Evolutionary conservation across 2,329 filamentous ascomycete species (phyloP).

Genomic region (Alternaria consortialis): DNA sequence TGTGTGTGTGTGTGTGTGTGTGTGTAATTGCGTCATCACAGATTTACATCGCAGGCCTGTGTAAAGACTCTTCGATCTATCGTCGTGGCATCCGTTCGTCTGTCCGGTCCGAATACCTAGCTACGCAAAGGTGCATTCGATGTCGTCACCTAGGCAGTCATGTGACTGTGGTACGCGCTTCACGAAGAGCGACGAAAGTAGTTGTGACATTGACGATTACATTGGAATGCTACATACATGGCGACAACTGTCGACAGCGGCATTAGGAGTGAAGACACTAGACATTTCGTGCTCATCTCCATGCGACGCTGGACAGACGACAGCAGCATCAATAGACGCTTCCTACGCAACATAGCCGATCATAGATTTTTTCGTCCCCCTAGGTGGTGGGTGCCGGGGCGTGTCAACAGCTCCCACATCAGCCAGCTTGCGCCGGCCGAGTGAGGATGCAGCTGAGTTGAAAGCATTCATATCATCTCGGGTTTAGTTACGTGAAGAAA

Average conservation of each 20-base stretch:
- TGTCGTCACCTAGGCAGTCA: neutral
- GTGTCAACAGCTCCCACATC: constrained; percentile 61
- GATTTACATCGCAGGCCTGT: neutral
- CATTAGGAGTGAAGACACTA: neutral
- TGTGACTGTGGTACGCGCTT: neutral
- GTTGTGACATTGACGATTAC: neutral
- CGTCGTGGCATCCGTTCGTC: neutral
- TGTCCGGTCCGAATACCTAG: neutral
- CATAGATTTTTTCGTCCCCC: constrained; percentile 57
- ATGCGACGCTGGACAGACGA: neutral
- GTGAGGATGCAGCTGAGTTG: constrained; percentile 64
- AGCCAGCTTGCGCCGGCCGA: constrained; percentile 57
- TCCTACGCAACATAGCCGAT: constrained; percentile 53
- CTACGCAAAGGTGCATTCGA: neutral
- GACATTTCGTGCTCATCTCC: neutral
- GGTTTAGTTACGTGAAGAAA: constrained; percentile 76
- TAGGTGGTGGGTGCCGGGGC: constrained; percentile 59
- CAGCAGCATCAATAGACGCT: constrained; percentile 9
- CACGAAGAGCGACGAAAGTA: neutral
- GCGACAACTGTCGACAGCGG: neutral
- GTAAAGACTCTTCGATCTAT: neutral
- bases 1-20: neutral
- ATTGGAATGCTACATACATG: constrained; percentile 27
- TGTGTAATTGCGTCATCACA: neutral
- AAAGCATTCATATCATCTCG: constrained; percentile 77